These are phyloP conservation scores for Simplicillium aogashimaense DNA, from an alignment of 2,329 filamentous ascomycete genomes.

Conservation along the genomic window DNA sequence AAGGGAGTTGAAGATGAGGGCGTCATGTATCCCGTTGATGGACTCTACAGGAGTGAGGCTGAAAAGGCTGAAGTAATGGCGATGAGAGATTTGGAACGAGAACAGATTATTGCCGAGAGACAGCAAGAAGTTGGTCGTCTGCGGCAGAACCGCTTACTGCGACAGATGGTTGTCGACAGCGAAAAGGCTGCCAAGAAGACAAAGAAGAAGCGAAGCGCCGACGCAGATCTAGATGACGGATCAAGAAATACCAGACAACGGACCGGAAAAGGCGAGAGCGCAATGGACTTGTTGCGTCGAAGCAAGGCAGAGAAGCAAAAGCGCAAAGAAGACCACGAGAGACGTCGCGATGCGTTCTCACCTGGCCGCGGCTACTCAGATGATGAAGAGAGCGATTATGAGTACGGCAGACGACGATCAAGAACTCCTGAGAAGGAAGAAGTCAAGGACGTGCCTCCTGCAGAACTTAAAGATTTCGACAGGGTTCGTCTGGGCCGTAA, in stretches of 20 bases:
- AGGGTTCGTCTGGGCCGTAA: slow-evolving; percentile 73
- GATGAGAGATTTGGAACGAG: slow-evolving; percentile 83
- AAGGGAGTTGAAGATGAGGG: slow-evolving; percentile 39
- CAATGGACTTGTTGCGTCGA: slow-evolving; percentile 60
- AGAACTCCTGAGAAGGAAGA: slow-evolving; percentile 52
- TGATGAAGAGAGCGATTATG: slow-evolving; percentile 69
- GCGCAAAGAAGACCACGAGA: slow-evolving; percentile 42
- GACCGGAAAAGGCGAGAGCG: slow-evolving; percentile 42
- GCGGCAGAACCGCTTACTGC: slow-evolving; percentile 72
- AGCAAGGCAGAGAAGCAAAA: slow-evolving; percentile 51
- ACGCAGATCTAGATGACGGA: slow-evolving; percentile 71
- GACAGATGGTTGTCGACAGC: slow-evolving; percentile 60
- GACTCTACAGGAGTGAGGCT: slow-evolving; percentile 64
- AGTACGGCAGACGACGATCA: slow-evolving; percentile 55
- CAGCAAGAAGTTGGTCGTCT: slow-evolving; percentile 73
- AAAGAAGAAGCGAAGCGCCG: slow-evolving; percentile 68
- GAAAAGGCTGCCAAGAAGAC: slow-evolving; percentile 50
- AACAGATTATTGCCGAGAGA: slow-evolving; percentile 82
- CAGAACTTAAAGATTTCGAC: slow-evolving; percentile 73
- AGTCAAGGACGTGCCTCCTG: slow-evolving; percentile 59
- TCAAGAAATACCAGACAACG: slow-evolving; percentile 63
- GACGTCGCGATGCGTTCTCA: slow-evolving; percentile 44
- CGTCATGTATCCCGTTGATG: slow-evolving; percentile 76
- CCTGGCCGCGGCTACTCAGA: slow-evolving; percentile 20
- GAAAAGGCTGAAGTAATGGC: slow-evolving; percentile 74